Conservation (phyloP, 495 filamentous ascomycete species). For the Neurospora tetraspora region DNA sequence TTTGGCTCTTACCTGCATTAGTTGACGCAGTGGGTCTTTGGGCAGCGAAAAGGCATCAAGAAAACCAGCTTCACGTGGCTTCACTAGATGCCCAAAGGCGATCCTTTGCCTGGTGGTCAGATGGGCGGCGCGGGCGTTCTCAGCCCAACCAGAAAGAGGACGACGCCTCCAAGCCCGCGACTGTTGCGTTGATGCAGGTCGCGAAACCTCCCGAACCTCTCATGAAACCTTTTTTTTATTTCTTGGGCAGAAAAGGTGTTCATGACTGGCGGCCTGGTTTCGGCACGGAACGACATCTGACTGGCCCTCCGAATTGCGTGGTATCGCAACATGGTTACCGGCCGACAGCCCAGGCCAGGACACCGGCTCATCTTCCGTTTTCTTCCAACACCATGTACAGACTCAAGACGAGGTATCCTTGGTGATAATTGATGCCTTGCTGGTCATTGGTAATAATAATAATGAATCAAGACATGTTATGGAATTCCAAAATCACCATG, state of each 20-base stretch:
- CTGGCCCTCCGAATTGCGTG: neutral
- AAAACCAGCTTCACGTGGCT: slow-evolving; percentile 22
- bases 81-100: slow-evolving; percentile 15
- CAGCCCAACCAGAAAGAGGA: slow-evolving; percentile 22
- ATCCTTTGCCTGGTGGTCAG: slow-evolving; percentile 9
- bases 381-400: neutral
- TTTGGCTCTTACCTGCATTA: slow-evolving; percentile 8
- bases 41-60: slow-evolving; percentile 18
- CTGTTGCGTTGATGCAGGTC: slow-evolving; percentile 9
- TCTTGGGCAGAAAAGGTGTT: slow-evolving; percentile 14
- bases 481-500: neutral
- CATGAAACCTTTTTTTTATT: neutral
- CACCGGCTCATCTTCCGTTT: neutral
- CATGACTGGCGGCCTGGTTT: slow-evolving; percentile 10
- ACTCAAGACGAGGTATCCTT: neutral
- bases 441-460: neutral
- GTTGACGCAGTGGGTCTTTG: slow-evolving; percentile 23
- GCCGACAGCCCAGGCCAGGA: neutral
- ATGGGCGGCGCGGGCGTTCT: slow-evolving; percentile 15
- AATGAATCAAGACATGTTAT: neutral
- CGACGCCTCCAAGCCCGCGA: slow-evolving; percentile 1
- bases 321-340: neutral
- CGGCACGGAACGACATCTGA: slow-evolving; percentile 2
- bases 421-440: neutral
- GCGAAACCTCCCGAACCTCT: slow-evolving; percentile 3